A percentile compares a stretch with the other conserved stretches of the same genome.
Evolutionary conservation across 768 basidiomycete species (phyloP).

Genomic region (Cytidiella melzeri): DNA sequence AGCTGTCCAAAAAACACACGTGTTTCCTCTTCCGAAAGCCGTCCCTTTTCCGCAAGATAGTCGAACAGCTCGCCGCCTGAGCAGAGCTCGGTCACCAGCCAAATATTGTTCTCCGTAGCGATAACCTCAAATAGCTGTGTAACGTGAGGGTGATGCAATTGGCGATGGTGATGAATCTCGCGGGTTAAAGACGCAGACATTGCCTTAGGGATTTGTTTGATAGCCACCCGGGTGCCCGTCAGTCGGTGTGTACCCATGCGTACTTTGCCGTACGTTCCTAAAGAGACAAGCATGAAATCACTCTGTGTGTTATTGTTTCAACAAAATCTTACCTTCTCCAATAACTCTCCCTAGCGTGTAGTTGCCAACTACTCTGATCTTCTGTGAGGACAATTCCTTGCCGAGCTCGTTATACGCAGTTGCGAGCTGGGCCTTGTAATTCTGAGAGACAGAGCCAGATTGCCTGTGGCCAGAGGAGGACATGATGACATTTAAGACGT

Average conservation of each 20-base stretch:
- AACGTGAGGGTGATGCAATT: conserved; percentile 92
- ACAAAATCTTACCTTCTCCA: conserved; percentile 70
- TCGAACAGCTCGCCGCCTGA: conserved; percentile 97
- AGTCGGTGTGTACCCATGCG: conserved; percentile 91
- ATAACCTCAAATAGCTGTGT: conserved; percentile 97
- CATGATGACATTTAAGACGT: conserved; percentile 24
- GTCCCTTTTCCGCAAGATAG: conserved; percentile 92
- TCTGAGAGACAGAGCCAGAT: conserved; percentile 35
- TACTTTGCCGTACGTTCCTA: conserved; percentile 95
- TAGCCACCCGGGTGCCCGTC: conserved; percentile 86
- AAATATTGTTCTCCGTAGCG: conserved; percentile 91
- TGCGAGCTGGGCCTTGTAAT: conserved; percentile 84
- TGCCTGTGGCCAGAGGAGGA: conserved; percentile 22
- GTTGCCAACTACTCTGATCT: conserved; percentile 88
- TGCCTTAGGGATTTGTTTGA: conserved; percentile 97
- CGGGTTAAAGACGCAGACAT: conserved; percentile 88
- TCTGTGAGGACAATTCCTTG: conserved; percentile 88
- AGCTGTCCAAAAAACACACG: conserved; percentile 92
- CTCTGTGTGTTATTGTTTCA: background rate
- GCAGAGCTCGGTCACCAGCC: conserved; percentile 97
- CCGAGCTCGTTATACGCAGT: conserved; percentile 97
- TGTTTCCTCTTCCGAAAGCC: conserved; percentile 79
- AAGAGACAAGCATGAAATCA: background rate
- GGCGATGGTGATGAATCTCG: conserved; percentile 97
- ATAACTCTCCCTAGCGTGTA: conserved; percentile 92